Evolutionary conservation across 1,139 yeast species (phyloP).

Genomic region (Kazachstania sp.): DNA sequence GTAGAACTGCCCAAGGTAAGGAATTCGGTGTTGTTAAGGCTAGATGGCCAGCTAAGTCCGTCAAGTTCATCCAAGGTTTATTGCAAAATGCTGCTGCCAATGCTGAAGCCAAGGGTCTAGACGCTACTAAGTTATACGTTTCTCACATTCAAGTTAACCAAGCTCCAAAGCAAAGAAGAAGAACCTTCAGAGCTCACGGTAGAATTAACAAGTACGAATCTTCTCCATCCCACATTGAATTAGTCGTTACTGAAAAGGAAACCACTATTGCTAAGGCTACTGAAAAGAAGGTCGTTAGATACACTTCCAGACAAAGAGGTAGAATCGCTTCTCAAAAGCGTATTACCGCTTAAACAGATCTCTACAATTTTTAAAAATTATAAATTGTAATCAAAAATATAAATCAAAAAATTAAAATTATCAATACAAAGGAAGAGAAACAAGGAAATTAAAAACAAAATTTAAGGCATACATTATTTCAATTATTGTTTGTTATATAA

Average conservation of each 20-base stretch:
- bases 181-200: conserved; percentile 99
- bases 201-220: conserved; percentile 18
- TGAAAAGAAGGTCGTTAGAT: conserved; percentile 72
- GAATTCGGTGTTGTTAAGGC: conserved; percentile 99
- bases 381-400: neutral
- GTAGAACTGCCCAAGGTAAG: conserved; percentile 99
- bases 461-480: neutral
- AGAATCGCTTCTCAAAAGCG: conserved; percentile 82
- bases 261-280: conserved; percentile 91
- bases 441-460: neutral
- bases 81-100: conserved; percentile 97
- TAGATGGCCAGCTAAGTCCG: conserved; percentile 99
- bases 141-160: conserved; percentile 99
- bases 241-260: conserved; percentile 90
- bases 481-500: neutral
- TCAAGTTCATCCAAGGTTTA: conserved; percentile 88
- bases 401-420: neutral
- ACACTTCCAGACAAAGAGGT: conserved; percentile 78
- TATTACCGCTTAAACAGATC: conserved; percentile 40
- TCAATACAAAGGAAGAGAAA: neutral
- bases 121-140: conserved; percentile 83
- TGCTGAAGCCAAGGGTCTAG: conserved; percentile 99
- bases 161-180: conserved; percentile 99
- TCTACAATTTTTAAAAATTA: neutral
- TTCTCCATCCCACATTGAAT: conserved; percentile 95